Evolutionary conservation across 176 grass and related monocot genomes (phyloP).

Genomic region (Tillandsia fasciculata): DNA sequence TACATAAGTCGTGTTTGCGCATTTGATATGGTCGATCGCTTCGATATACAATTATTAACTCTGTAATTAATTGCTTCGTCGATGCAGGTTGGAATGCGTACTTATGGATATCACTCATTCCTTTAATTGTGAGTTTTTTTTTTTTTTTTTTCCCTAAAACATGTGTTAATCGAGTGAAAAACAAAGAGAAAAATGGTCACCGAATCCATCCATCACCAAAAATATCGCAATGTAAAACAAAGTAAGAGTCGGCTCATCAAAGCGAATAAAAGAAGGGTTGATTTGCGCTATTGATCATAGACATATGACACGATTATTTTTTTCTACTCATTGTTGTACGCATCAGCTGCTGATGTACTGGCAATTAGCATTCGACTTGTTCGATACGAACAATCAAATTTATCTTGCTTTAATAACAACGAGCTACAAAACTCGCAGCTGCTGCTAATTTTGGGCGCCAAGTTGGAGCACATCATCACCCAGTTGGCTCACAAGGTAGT

Average conservation of each 20-base stretch:
- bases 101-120: slow-evolving; percentile 85
- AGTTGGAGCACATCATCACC: slow-evolving; percentile 84
- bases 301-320: no score
- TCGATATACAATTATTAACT: neutral
- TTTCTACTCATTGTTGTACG: no score
- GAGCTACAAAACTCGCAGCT: slow-evolving; percentile 20
- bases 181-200: no score
- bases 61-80: slow-evolving; percentile 3
- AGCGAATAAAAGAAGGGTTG: no score
- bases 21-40: no score
- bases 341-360: no score
- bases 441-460: slow-evolving; percentile 51
- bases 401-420: neutral
- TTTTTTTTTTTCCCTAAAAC: neutral
- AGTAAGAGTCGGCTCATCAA: no score
- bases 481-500: slow-evolving; percentile 66
- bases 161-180: neutral
- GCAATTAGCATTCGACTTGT: no score
- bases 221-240: no score
- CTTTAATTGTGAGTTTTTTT: slow-evolving; percentile 53
- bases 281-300: no score
- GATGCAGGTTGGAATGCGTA: slow-evolving; percentile 86
- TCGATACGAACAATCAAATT: neutral
- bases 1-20: no score
- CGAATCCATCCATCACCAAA: no score